Percentiles rank a stretch among this genome's conserved stretches.
Conservation (phyloP, 345 rosid genomes). For the Barbarea vulgaris region DNA sequence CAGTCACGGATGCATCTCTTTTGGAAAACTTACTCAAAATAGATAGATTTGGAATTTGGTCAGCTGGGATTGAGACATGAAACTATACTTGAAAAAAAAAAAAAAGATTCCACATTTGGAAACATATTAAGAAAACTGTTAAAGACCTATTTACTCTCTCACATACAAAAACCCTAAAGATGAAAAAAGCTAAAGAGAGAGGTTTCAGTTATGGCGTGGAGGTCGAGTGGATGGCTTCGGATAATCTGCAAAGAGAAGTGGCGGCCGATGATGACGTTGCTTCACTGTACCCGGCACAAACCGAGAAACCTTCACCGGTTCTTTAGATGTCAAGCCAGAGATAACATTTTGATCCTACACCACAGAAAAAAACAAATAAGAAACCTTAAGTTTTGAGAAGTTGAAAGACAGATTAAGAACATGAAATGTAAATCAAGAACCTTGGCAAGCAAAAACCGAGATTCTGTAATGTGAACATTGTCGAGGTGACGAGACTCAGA, state of each 20-base stretch:
- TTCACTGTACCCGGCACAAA: background rate
- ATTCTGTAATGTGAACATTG: slow-evolving; percentile 11
- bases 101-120: slow-evolving; percentile 3
- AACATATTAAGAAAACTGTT: slow-evolving; percentile 25
- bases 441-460: slow-evolving; percentile 21
- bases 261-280: slow-evolving; percentile 18
- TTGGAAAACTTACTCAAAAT: slow-evolving; percentile 10
- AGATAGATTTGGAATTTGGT: slow-evolving; percentile 7
- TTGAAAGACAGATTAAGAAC: slow-evolving; percentile 8
- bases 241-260: slow-evolving; percentile 37
- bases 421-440: slow-evolving; percentile 21
- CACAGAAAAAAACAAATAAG: background rate
- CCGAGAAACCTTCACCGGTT: slow-evolving; percentile 23
- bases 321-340: slow-evolving; percentile 20
- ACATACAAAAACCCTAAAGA: slow-evolving; percentile 12
- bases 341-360: slow-evolving; percentile 28
- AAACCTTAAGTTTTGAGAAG: background rate
- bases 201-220: slow-evolving; percentile 42
- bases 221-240: slow-evolving; percentile 46
- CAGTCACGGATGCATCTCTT: background rate
- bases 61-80: slow-evolving; percentile 3
- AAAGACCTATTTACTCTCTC: slow-evolving; percentile 26
- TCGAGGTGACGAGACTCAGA: slow-evolving; percentile 39
- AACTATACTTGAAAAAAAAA: slow-evolving; percentile 15
- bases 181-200: slow-evolving; percentile 22